phyloP scores from a whole-genome alignment of 2,329 filamentous ascomycete species.

The Xylariaceae sp. region DNA sequence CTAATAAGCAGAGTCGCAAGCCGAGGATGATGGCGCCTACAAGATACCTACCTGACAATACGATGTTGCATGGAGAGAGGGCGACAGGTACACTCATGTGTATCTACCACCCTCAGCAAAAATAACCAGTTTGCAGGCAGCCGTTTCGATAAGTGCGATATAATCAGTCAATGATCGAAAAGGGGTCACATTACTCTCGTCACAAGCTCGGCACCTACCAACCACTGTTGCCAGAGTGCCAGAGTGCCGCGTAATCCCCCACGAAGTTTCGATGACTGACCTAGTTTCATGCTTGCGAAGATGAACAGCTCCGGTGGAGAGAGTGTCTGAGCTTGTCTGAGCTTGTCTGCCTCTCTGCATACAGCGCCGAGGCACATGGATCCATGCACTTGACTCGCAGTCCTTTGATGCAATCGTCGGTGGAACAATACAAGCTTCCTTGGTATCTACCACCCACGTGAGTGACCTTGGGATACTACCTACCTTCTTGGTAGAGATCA shows the following conservation, averaged over 20 bases:
- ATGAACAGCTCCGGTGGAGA: not conserved
- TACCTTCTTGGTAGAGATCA: not conserved
- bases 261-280: not conserved
- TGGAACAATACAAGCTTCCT: not conserved
- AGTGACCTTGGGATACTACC: not conserved
- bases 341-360: not conserved
- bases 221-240: not conserved
- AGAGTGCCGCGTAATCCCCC: not conserved
- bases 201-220: not conserved
- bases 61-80: not conserved
- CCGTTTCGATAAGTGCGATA: not conserved
- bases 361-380: not conserved
- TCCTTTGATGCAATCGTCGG: not conserved
- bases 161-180: not conserved
- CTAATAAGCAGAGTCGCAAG: not conserved
- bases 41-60: not conserved
- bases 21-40: not conserved
- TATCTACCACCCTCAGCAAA: not conserved
- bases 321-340: not conserved
- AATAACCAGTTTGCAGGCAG: not conserved
- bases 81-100: not conserved
- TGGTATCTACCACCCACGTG: not conserved
- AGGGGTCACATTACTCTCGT: not conserved
- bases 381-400: not conserved
- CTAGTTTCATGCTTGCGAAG: not conserved